phyloP scores from a whole-genome alignment of 2,329 filamentous ascomycete genomes.

The Hypocrella siamensis region DNA sequence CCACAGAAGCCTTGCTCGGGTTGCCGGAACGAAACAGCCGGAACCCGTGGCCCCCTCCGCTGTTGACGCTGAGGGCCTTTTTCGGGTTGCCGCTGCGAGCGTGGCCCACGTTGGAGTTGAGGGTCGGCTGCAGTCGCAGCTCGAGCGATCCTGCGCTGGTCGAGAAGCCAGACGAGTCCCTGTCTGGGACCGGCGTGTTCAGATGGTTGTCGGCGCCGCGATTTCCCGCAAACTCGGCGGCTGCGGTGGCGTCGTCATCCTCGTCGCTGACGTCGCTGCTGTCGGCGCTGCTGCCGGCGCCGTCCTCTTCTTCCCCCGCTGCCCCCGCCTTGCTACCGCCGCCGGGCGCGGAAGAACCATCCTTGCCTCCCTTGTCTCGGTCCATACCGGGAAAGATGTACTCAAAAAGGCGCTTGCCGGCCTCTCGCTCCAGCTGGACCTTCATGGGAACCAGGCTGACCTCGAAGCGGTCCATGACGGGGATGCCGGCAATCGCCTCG shows the following conservation, averaged over 20 bases:
- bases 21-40: conserved; percentile 31
- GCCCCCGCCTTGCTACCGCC: not conserved
- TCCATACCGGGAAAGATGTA: conserved; percentile 89
- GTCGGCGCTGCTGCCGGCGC: too few relatives aligned
- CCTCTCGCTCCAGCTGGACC: conserved; percentile 82
- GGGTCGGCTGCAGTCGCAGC: conserved; percentile 66
- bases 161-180: conserved; percentile 32
- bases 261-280: too few relatives aligned
- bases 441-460: conserved; percentile 86
- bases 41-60: conserved; percentile 26
- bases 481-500: conserved; percentile 92
- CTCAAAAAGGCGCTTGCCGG: conserved; percentile 85
- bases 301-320: conserved; percentile 20
- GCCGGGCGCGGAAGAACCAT: conserved; percentile 26
- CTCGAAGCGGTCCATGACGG: conserved; percentile 93
- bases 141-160: conserved; percentile 63
- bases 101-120: conserved; percentile 39
- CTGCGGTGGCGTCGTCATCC: conserved; percentile 34
- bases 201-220: conserved; percentile 21
- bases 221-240: conserved; percentile 33
- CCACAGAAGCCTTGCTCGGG: conserved; percentile 23
- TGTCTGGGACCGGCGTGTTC: conserved; percentile 22
- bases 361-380: conserved; percentile 34
- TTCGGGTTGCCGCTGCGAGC: conserved; percentile 16
- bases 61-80: conserved; percentile 34